These are phyloP conservation scores for Cystobasidiaceae sp. DNA, from an alignment of 1,284 basidiomycete species.

Conservation along the genomic window DNA sequence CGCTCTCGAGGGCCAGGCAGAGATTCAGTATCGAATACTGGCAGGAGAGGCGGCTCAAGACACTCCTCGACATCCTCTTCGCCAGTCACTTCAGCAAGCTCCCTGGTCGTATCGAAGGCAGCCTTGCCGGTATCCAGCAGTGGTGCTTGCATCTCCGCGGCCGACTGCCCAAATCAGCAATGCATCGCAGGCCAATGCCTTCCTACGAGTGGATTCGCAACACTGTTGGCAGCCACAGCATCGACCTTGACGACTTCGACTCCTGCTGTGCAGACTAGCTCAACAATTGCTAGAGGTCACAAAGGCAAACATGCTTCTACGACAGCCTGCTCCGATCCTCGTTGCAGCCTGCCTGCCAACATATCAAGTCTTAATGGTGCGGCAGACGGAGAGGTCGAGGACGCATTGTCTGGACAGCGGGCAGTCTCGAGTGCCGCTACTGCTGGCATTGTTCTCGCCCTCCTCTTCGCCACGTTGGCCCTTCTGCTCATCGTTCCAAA, in stretches of 20 bases:
- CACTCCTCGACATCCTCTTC: no score
- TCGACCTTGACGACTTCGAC: background rate
- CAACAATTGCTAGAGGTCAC: background rate
- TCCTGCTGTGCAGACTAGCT: no score
- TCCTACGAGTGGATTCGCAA: background rate
- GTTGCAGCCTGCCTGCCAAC: constrained; percentile 7
- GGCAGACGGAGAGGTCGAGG: background rate
- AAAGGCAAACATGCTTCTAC: background rate
- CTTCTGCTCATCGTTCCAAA: constrained; percentile 11
- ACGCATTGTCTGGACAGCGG: background rate
- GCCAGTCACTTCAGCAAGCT: no score
- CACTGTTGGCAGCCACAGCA: background rate
- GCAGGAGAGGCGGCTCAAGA: no score
- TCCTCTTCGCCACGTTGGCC: constrained; percentile 9
- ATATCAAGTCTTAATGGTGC: background rate
- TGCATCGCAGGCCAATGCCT: constrained; percentile 3
- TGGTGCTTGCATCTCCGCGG: background rate
- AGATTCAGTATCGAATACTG: no score
- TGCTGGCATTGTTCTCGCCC: constrained; percentile 14
- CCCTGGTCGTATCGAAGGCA: no score
- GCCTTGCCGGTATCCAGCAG: no score
- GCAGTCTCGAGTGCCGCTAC: constrained; percentile 22
- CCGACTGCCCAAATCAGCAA: constrained; percentile 6
- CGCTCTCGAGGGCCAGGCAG: no score
- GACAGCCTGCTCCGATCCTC: constrained; percentile 20